phyloP scores from a whole-genome alignment of 176 grass and related monocot genomes.

The Urochloa ruziziensis region DNA sequence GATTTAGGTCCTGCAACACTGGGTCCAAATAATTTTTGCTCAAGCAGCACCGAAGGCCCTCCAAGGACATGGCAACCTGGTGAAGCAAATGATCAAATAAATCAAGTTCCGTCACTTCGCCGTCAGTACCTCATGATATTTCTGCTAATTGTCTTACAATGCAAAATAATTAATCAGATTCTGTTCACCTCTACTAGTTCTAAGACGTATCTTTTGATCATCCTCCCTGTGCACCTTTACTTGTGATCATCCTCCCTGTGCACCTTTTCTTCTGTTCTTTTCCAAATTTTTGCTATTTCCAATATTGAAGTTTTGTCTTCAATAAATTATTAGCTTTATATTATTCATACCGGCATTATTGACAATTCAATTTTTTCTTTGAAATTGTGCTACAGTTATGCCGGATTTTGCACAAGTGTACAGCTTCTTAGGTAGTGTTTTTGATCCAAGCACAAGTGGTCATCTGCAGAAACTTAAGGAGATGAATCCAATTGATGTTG shows the following conservation, averaged over 20 bases:
- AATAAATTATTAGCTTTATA: slow-evolving; percentile 9
- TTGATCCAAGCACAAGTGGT: slow-evolving; percentile 89
- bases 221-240: slow-evolving; percentile 16
- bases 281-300: slow-evolving; percentile 5
- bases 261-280: not conserved
- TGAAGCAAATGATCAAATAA: slow-evolving; percentile 64
- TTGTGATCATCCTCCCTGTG: no score
- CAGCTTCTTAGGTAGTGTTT: slow-evolving; percentile 85
- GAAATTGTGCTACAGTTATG: slow-evolving; percentile 59
- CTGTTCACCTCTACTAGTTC: slow-evolving; percentile 1
- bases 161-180: not conserved
- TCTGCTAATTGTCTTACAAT: not conserved
- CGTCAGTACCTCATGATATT: slow-evolving; percentile 59
- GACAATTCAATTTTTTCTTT: slow-evolving; percentile 10
- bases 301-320: not conserved
- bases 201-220: slow-evolving; percentile 8
- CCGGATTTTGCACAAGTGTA: slow-evolving; percentile 95
- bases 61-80: slow-evolving; percentile 42
- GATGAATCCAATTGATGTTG: slow-evolving; percentile 99
- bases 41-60: slow-evolving; percentile 60
- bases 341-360: not conserved
- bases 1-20: slow-evolving; percentile 45
- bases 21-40: slow-evolving; percentile 68
- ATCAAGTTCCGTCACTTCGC: slow-evolving; percentile 66
- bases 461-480: slow-evolving; percentile 96